Base-by-base conservation (phyloP, 148 eudicot genomes). In the Arctostaphylos glauca region DNA sequence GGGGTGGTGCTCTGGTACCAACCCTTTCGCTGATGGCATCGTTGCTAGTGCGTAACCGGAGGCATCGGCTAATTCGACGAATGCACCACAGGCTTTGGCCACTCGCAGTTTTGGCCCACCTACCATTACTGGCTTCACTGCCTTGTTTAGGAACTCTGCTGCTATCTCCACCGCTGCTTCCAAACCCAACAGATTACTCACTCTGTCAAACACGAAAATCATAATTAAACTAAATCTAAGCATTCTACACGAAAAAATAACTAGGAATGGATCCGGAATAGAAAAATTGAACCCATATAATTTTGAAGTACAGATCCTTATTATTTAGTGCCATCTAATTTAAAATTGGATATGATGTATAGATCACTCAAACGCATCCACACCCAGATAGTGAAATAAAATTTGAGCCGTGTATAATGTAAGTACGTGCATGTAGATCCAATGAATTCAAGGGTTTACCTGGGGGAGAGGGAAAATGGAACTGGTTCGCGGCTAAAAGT, bases 11-110 rank as follows among this genome's bases (percentile, higher is more conserved):
- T 82, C 84, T 1, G 84, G 79, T 23, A 74, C 79, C 3, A 82
- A 46, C 2, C 84, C 84, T 82, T 82, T 82, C 6, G 84, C 84
- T 0, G 84, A 44, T 21, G 84, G 84, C 84, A 82, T 82, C 23
- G 60, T 79, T 6, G 79, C 49, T 0, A 74, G 8, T 1, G 84
- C 54, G 6, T 74, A 82, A 47, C 84, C 84, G 59, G 72, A 9
- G 31, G 84, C 58, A 5, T 82, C 73, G 9, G 84, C 84, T 38
- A 82, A 38, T 76, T 82, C 80, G 9, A 62, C 62, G 38, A 82
- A 82, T 25, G 74, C 62, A 9, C 50, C 53, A 31, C 31, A 23
- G 10, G 84, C 80, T 74, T 82, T 82, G 3, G 80, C 73, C 25
- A 76, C 84, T 19, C 84, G 80, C 23, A 82, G 73, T 41, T 76